Evolutionary conservation across 495 filamentous ascomycete species (phyloP).

Genomic region (Penicillium daleae): DNA sequence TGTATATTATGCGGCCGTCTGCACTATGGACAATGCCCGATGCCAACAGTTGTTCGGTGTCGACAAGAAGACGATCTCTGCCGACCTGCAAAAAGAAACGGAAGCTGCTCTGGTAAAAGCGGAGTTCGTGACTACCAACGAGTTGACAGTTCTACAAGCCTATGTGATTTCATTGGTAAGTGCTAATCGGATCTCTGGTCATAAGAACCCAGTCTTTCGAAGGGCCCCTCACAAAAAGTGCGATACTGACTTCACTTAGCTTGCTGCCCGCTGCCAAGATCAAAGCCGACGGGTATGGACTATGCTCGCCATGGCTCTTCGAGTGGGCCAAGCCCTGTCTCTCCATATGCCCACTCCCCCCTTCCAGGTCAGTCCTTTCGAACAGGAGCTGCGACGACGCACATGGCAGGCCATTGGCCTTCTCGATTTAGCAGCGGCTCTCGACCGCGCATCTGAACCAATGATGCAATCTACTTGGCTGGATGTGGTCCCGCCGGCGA

Average conservation of each 20-base stretch:
- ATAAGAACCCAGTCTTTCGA: not conserved
- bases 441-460: conserved; percentile 43
- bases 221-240: too few species aligned
- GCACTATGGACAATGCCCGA: conserved; percentile 47
- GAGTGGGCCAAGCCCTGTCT: conserved; percentile 68
- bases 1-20: conserved; percentile 56
- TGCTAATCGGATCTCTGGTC: not conserved
- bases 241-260: conserved; percentile 33
- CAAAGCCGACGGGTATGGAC: conserved; percentile 54
- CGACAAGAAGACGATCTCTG: conserved; percentile 41
- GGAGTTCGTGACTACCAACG: conserved; percentile 57
- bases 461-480: conserved; percentile 44
- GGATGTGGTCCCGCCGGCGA: conserved; percentile 30
- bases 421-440: conserved; percentile 40
- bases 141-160: conserved; percentile 59
- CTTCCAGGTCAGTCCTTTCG: conserved; percentile 37
- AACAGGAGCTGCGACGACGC: conserved; percentile 42
- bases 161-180: conserved; percentile 57
- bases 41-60: conserved; percentile 45
- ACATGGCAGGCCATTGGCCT: conserved; percentile 42
- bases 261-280: conserved; percentile 48
- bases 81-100: conserved; percentile 51
- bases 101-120: conserved; percentile 54
- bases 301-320: conserved; percentile 66
- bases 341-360: conserved; percentile 55